phyloP scores from a whole-genome alignment of 2,329 filamentous ascomycete species.

The Aspergillus tanneri region DNA sequence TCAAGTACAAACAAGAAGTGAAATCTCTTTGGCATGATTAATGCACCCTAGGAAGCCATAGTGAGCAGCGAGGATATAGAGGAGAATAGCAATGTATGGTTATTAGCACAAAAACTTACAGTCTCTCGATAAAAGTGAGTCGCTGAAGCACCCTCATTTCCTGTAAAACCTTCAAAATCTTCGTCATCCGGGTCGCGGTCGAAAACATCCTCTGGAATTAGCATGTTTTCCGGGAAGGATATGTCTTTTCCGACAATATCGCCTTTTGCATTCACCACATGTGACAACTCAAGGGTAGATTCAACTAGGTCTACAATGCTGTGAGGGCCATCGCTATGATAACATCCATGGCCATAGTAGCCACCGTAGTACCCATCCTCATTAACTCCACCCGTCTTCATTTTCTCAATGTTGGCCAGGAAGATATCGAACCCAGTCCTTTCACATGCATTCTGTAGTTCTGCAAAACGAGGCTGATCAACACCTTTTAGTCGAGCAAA shows the following conservation, averaged over 20 bases:
- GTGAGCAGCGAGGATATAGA: neutral
- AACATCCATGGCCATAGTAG: neutral
- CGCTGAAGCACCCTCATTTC: constrained; percentile 5
- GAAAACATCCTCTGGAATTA: neutral
- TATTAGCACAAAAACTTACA: neutral
- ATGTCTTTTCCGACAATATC: neutral
- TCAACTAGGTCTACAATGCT: neutral
- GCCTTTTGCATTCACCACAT: constrained; percentile 2
- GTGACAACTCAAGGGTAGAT: neutral
- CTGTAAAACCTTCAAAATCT: constrained; percentile 2
- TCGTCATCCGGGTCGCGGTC: constrained; percentile 1
- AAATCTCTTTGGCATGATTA: constrained; percentile 1
- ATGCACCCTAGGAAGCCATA: neutral
- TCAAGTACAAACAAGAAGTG: neutral
- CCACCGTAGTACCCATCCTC: neutral
- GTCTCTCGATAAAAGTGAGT: constrained; percentile 8
- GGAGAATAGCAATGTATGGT: neutral
- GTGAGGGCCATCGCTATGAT: neutral
- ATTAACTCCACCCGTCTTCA: neutral
- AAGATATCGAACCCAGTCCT: neutral
- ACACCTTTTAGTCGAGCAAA: constrained; percentile 8
- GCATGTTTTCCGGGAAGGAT: neutral
- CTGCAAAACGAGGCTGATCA: constrained; percentile 2
- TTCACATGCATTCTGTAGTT: constrained; percentile 5
- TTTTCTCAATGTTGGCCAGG: constrained; percentile 7